These are phyloP conservation scores for Avena insularis DNA, from an alignment of 176 grass and related monocot species.

Conservation along the genomic window DNA sequence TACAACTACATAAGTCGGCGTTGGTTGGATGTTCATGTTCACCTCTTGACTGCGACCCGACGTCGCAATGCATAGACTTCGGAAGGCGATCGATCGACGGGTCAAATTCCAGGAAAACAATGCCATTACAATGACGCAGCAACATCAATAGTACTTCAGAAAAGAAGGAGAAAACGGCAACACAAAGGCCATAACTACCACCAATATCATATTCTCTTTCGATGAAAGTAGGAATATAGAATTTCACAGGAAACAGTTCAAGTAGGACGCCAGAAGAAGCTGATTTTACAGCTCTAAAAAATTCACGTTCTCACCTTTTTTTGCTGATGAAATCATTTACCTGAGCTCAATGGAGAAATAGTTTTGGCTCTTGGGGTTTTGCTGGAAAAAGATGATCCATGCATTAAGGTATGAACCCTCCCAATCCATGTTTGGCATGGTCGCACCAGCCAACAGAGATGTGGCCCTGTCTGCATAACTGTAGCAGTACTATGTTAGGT, in stretches of 20 bases:
- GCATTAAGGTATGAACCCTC: background rate
- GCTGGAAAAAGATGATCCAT: background rate
- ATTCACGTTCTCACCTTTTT: no score
- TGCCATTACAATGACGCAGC: background rate
- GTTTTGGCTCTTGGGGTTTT: background rate
- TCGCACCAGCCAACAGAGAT: background rate
- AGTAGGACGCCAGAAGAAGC: background rate
- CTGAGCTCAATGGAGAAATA: background rate
- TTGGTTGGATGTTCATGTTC: background rate
- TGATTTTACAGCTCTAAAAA: background rate
- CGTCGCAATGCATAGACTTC: background rate
- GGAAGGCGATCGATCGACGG: background rate
- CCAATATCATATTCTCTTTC: background rate
- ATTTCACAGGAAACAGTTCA: background rate
- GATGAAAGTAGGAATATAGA: background rate
- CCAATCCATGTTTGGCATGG: background rate
- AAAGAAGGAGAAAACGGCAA: background rate
- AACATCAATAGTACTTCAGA: background rate
- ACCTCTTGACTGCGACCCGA: background rate
- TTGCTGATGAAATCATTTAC: background rate
- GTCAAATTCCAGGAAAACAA: background rate
- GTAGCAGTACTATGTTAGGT: slow-evolving; percentile 38
- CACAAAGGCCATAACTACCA: no score
- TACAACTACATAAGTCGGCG: no score
- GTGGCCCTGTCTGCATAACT: background rate